phyloP scores from a whole-genome alignment of 164 flowering plant genomes.

The Warburgia ugandensis region DNA sequence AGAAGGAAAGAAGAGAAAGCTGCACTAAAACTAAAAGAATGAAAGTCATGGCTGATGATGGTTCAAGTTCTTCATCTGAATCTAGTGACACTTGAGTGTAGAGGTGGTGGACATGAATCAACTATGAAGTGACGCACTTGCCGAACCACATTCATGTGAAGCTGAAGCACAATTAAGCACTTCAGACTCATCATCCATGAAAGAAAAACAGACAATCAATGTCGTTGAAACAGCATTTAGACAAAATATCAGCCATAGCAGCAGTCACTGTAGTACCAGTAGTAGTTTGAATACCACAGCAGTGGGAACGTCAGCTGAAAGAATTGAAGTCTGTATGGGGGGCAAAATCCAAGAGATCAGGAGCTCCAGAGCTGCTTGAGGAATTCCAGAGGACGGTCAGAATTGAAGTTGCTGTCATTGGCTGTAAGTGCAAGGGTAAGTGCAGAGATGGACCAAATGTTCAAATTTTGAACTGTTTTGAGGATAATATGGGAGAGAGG shows the following conservation, averaged over 20 bases:
- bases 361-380: conserved; percentile 44
- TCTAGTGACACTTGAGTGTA: conserved; percentile 54
- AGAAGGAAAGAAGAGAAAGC: conserved; percentile 20
- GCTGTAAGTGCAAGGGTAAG: conserved; percentile 93
- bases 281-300: neutral
- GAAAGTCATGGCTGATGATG: conserved; percentile 2
- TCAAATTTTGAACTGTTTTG: conserved; percentile 26
- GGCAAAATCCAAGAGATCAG: conserved; percentile 77
- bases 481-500: no score
- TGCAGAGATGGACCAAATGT: conserved; percentile 77
- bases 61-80: conserved; percentile 33
- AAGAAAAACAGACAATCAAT: neutral
- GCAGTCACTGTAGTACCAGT: neutral
- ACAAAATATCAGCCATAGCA: no score
- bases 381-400: conserved; percentile 48
- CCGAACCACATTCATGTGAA: neutral
- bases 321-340: conserved; percentile 87
- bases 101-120: conserved; percentile 35
- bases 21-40: conserved; percentile 9
- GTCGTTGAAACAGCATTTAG: no score
- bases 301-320: conserved; percentile 14
- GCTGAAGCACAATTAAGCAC: conserved; percentile 5
- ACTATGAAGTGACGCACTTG: conserved; percentile 14
- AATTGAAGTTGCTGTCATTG: conserved; percentile 48
- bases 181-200: neutral